Conservation (phyloP, 345 rosid species). For the Tarenaya hassleriana region DNA sequence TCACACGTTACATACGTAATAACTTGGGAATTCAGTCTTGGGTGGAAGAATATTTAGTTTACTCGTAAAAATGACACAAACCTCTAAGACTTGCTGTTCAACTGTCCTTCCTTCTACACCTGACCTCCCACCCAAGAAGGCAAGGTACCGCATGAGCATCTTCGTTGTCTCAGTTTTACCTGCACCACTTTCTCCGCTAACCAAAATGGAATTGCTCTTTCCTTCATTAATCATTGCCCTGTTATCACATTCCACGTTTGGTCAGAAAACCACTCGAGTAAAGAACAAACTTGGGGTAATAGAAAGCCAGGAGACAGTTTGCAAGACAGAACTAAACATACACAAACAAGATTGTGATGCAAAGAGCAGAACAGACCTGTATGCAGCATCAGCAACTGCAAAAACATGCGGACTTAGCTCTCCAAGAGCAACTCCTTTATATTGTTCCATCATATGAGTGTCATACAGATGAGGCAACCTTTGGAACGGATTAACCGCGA, state of each 20-base stretch:
- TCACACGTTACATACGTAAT: conserved; percentile 9
- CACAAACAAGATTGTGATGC: conserved; percentile 10
- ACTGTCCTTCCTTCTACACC: conserved; percentile 94
- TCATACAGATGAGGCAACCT: conserved; percentile 87
- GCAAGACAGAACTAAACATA: conserved; percentile 7
- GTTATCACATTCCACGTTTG: conserved; percentile 18
- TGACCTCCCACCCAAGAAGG: conserved; percentile 80
- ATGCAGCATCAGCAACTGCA: conserved; percentile 91
- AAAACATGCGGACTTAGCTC: conserved; percentile 94
- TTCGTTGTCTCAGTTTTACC: conserved; percentile 98
- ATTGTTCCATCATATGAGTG: conserved; percentile 93
- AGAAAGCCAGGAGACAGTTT: neutral
- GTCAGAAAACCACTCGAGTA: conserved; percentile 25
- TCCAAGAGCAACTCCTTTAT: conserved; percentile 70
- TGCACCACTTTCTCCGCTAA: conserved; percentile 99
- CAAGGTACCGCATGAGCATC: conserved; percentile 96
- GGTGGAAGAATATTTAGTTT: conserved; percentile 4
- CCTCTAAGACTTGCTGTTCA: conserved; percentile 95
- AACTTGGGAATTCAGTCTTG: neutral
- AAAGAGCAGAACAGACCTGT: conserved; percentile 38
- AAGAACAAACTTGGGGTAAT: neutral
- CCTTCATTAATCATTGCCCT: conserved; percentile 94
- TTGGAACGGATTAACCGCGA: conserved; percentile 91
- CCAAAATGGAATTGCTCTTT: conserved; percentile 85
- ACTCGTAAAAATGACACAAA: conserved; percentile 24